Conservation (phyloP, 129 eudicot genomes). For the Lactuca saligna region DNA sequence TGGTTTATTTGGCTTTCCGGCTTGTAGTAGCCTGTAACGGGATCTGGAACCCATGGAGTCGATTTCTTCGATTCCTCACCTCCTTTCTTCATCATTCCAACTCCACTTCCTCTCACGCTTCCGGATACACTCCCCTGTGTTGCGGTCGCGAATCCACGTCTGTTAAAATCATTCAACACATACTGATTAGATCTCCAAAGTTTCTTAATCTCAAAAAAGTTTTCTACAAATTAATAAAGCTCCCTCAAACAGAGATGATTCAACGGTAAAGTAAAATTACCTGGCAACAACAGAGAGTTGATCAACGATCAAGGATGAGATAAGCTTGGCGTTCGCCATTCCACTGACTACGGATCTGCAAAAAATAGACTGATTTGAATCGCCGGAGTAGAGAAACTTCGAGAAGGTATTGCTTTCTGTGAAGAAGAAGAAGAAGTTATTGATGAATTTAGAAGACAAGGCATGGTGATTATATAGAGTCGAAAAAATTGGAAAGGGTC, state of each 20-base stretch:
- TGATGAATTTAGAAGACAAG: neutral
- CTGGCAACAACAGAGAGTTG: conserved; percentile 15
- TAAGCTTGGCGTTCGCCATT: conserved; percentile 1
- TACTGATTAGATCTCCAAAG: no score
- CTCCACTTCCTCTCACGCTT: conserved; percentile 31
- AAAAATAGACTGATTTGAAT: neutral
- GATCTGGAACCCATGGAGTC: conserved; percentile 79
- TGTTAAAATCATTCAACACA: conserved; percentile 4
- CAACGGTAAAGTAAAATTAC: neutral
- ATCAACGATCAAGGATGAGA: conserved; percentile 16
- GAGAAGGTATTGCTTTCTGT: neutral
- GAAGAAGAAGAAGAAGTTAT: neutral
- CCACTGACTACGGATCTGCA: neutral
- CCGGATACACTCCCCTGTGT: conserved; percentile 43
- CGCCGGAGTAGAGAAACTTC: neutral
- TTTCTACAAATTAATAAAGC: no score
- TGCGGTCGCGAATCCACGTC: conserved; percentile 54
- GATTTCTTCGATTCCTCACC: conserved; percentile 41
- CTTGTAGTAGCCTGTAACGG: conserved; percentile 62
- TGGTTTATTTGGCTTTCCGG: conserved; percentile 45
- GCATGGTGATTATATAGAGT: neutral
- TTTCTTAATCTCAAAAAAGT: no score
- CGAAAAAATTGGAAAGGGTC: neutral
- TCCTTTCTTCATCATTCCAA: conserved; percentile 42
- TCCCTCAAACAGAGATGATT: no score